A percentile compares a stretch with the other conserved stretches of the same genome.
Conservation (phyloP, 257 asterid species). For the Orobanche coerulescens region DNA sequence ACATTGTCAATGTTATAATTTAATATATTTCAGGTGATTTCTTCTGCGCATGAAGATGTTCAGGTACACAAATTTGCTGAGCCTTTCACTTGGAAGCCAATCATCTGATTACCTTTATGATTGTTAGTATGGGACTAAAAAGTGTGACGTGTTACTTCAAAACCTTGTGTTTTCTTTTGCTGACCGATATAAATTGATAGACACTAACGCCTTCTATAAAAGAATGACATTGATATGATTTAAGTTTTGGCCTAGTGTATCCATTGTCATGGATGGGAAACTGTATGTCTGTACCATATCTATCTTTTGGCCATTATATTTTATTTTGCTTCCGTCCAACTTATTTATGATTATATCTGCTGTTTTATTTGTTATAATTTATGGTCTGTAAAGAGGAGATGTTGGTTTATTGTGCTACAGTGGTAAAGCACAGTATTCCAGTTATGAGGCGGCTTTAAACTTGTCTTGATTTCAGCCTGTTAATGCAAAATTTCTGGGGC, state of each 20-base stretch:
- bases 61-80: constrained; percentile 38
- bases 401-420: not conserved
- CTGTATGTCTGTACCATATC: too few species aligned
- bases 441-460: not conserved
- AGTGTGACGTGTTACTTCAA: not conserved
- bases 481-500: constrained; percentile 1
- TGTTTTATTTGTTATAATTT: not conserved
- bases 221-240: not conserved
- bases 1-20: constrained; percentile 1
- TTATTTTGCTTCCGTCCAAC: not conserved
- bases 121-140: not conserved
- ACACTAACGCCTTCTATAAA: constrained; percentile 6
- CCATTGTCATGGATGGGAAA: not conserved
- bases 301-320: not conserved
- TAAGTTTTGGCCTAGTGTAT: not conserved
- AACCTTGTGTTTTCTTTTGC: not conserved
- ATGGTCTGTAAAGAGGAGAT: not conserved
- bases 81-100: not conserved
- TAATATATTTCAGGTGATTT: constrained; percentile 43
- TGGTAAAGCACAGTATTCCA: not conserved
- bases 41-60: constrained; percentile 46
- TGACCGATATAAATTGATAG: not conserved
- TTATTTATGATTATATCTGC: not conserved
- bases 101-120: not conserved
- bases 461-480: not conserved